Conservation (phyloP, 2,329 filamentous ascomycete genomes). For the Raffaelea albimanens region DNA sequence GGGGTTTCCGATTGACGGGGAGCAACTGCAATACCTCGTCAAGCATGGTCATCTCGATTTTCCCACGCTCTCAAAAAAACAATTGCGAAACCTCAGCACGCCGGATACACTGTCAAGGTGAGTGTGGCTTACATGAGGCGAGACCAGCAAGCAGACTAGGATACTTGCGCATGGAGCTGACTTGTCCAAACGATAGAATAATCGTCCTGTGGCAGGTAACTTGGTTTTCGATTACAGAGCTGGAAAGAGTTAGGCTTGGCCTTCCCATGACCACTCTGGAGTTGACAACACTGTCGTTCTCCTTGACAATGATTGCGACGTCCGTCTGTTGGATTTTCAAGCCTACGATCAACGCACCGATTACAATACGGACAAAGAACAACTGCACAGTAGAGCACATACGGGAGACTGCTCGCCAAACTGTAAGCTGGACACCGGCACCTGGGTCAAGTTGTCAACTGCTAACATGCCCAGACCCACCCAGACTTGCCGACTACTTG, state of each 20-base stretch:
- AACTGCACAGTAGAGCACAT: not conserved
- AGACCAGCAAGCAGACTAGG: too few species aligned
- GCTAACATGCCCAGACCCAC: slow-evolving; percentile 15
- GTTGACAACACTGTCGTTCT: slow-evolving; percentile 17
- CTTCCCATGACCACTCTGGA: slow-evolving; percentile 17
- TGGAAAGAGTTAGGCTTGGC: slow-evolving; percentile 11
- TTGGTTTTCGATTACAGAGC: slow-evolving; percentile 16
- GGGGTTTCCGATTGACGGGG: slow-evolving; percentile 26
- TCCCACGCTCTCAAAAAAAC: slow-evolving; percentile 7
- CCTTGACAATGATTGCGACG: slow-evolving; percentile 15
- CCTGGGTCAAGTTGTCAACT: not conserved
- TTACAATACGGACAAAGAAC: slow-evolving; percentile 2
- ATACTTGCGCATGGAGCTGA: not conserved
- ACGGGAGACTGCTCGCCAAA: not conserved
- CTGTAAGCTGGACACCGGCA: not conserved
- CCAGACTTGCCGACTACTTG: slow-evolving; percentile 13
- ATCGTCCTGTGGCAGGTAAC: slow-evolving; percentile 16
- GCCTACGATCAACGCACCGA: slow-evolving; percentile 2
- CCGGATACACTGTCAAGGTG: slow-evolving; percentile 18
- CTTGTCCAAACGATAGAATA: slow-evolving; percentile 9
- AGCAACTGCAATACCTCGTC: slow-evolving; percentile 22
- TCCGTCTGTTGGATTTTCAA: slow-evolving; percentile 12
- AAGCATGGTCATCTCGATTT: slow-evolving; percentile 19
- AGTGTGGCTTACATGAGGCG: too few species aligned
- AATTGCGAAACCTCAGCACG: slow-evolving; percentile 16